Base-by-base conservation (phyloP, 1,284 basidiomycete genomes). In the Limonomyces culmigenus region DNA sequence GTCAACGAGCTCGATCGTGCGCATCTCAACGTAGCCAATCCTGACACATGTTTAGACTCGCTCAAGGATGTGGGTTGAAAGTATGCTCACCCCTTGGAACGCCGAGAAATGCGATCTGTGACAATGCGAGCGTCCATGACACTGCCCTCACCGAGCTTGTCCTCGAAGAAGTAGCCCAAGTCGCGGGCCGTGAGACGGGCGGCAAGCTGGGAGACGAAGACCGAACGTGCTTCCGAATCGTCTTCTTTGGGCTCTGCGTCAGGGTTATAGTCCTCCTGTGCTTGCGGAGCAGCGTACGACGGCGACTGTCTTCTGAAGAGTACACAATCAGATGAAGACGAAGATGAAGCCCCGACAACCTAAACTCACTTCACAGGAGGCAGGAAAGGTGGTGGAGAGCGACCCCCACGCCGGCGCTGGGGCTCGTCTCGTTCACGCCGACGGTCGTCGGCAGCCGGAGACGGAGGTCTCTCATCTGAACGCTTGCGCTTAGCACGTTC, bases 161-260 rank as follows among this genome's bases (percentile, higher is more conserved):
- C 87, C 65, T 97, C 93, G 53, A 99, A 97, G 65, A 99, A 98
- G 59, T 93, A 86, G 43, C 91, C 91, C 54, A 99, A 65, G 63
- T 98, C 93, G 51, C 86, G 73, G 50, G 91, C 88, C 40, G 88
- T 93, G 53, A 97, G 76, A 50, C 88, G 76, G 39, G 89, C 87
- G 47, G 93, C 87, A 52, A 99, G 77, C 62, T 97, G 93, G 49
- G 91, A 92, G 54, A 96, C 91, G 61, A 98, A 98, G 45, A 97
- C 86, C 47, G 93, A 96, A 55, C 95, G 84, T 51, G 83, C 76
- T 69, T 97, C 92, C 41, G 81, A 89, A 55, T 89, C 89, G 51
- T 86, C 83, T 55, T 81, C 84, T 54, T 73, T 83, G 3, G 71
- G 74, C 43, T 81, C 76, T n/a, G n/a, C n/a, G 44, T 83, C 76